A percentile compares a stretch with the other conserved stretches of the same genome.
These are phyloP conservation scores for Ballota nigra DNA, from an alignment of 257 asterid species.

Conservation along the genomic window DNA sequence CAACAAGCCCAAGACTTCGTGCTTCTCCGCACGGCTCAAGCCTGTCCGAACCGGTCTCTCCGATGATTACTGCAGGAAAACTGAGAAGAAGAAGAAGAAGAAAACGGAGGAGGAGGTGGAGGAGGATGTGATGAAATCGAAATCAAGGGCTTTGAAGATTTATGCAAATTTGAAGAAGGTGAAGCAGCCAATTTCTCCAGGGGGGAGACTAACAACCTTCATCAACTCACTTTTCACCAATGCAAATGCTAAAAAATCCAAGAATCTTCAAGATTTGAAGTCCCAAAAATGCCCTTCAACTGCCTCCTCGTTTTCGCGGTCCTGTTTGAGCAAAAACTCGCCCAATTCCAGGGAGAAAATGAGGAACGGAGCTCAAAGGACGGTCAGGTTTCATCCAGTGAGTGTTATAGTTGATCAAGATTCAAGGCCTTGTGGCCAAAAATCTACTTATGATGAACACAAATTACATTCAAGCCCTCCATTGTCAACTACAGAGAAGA, in stretches of 20 bases:
- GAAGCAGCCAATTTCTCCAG: conserved; percentile 84
- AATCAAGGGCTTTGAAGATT: conserved; percentile 56
- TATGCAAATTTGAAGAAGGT: conserved; percentile 67
- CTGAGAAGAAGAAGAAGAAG: background rate
- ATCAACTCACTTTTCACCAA: conserved; percentile 53
- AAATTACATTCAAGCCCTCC: conserved; percentile 26
- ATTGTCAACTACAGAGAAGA: conserved; percentile 18
- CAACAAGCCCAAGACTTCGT: conserved; percentile 39
- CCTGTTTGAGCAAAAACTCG: conserved; percentile 64
- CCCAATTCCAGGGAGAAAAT: conserved; percentile 43
- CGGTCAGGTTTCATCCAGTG: conserved; percentile 65
- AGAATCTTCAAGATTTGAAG: conserved; percentile 13
- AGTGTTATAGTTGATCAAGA: conserved; percentile 65
- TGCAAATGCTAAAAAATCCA: conserved; percentile 41
- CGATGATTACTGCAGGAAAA: too few relatives aligned
- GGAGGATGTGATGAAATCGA: conserved; percentile 38
- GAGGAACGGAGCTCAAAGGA: conserved; percentile 41
- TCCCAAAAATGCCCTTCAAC: conserved; percentile 22
- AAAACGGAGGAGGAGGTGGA: background rate
- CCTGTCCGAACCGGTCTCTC: conserved; percentile 42
- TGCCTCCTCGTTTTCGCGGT: conserved; percentile 65
- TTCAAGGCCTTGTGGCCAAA: conserved; percentile 55
- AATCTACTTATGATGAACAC: conserved; percentile 26
- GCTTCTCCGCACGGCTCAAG: conserved; percentile 45
- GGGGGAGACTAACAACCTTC: conserved; percentile 57